These are phyloP conservation scores for Kluyveromyces sp. DNA, from an alignment of 1,139 yeast species.

Conservation along the genomic window DNA sequence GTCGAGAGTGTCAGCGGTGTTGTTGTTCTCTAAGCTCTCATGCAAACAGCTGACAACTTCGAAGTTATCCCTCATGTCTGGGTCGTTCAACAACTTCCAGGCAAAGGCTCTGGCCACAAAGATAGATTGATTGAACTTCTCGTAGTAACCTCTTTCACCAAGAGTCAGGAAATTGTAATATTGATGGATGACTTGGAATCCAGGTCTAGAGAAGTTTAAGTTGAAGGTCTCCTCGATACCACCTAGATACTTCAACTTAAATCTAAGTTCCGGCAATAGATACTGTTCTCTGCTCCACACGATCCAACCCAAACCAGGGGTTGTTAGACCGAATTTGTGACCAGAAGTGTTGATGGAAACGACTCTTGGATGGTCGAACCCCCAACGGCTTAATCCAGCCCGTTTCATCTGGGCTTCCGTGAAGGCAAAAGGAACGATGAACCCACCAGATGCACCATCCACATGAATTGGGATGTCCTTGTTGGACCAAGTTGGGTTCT, in stretches of 20 bases:
- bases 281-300: slow-evolving; percentile 62
- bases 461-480: slow-evolving; percentile 80
- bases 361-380: slow-evolving; percentile 69
- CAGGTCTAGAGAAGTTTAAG: slow-evolving; percentile 86
- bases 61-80: slow-evolving; percentile 61
- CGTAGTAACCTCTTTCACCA: slow-evolving; percentile 65
- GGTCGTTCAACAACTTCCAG: slow-evolving; percentile 23
- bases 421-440: slow-evolving; percentile 75
- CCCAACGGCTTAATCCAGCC: slow-evolving; percentile 48
- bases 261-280: slow-evolving; percentile 66
- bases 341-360: slow-evolving; percentile 88
- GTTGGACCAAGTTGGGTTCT: slow-evolving; percentile 35
- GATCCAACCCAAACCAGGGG: slow-evolving; percentile 93
- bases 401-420: slow-evolving; percentile 44
- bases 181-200: slow-evolving; percentile 83
- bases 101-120: slow-evolving; percentile 28
- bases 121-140: slow-evolving; percentile 55
- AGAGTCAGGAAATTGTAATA: slow-evolving; percentile 69
- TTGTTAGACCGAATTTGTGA: slow-evolving; percentile 83
- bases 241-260: slow-evolving; percentile 78
- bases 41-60: slow-evolving; percentile 76
- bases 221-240: slow-evolving; percentile 85
- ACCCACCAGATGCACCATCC: slow-evolving; percentile 90
- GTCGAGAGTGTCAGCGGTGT: slow-evolving; percentile 18
- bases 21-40: slow-evolving; percentile 35